These are phyloP conservation scores for Aspergillus asperescens DNA, from an alignment of 495 filamentous ascomycete species.

Conservation along the genomic window DNA sequence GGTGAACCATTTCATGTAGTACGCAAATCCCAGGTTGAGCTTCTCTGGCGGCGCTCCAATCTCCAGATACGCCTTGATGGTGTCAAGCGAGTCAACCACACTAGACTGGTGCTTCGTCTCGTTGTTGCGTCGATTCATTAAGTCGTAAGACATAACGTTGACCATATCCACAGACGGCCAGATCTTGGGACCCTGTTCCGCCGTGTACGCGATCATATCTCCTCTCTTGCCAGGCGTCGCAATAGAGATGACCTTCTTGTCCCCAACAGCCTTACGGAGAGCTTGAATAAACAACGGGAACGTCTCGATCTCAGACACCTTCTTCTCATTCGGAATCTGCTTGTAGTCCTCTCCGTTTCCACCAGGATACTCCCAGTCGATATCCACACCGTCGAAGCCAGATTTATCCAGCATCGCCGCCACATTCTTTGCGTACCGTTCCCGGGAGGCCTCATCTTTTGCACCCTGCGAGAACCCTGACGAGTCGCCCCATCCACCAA, in stretches of 20 bases:
- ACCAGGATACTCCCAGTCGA: slow-evolving; percentile 80
- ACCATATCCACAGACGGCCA: slow-evolving; percentile 63
- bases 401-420: slow-evolving; percentile 55
- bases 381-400: slow-evolving; percentile 63
- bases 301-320: slow-evolving; percentile 56
- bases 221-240: slow-evolving; percentile 61
- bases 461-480: slow-evolving; percentile 56
- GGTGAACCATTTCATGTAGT: slow-evolving; percentile 68
- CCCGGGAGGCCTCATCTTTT: slow-evolving; percentile 45
- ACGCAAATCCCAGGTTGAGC: slow-evolving; percentile 69
- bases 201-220: slow-evolving; percentile 71
- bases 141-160: slow-evolving; percentile 77
- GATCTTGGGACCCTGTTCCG: slow-evolving; percentile 57
- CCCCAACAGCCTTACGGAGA: slow-evolving; percentile 55
- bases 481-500: slow-evolving; percentile 71
- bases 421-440: slow-evolving; percentile 59
- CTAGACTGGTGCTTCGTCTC: slow-evolving; percentile 64
- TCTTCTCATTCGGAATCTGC: slow-evolving; percentile 54
- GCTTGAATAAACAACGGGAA: slow-evolving; percentile 59
- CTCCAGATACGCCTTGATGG: slow-evolving; percentile 55
- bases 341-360: slow-evolving; percentile 78
- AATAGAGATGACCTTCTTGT: slow-evolving; percentile 59
- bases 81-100: slow-evolving; percentile 47
- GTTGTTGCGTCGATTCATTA: slow-evolving; percentile 70
- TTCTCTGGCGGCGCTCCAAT: slow-evolving; percentile 52